Percentiles rank a stretch among this genome's conserved stretches.
Conservation (phyloP, 257 asterid species). For the Plantago ovata region DNA sequence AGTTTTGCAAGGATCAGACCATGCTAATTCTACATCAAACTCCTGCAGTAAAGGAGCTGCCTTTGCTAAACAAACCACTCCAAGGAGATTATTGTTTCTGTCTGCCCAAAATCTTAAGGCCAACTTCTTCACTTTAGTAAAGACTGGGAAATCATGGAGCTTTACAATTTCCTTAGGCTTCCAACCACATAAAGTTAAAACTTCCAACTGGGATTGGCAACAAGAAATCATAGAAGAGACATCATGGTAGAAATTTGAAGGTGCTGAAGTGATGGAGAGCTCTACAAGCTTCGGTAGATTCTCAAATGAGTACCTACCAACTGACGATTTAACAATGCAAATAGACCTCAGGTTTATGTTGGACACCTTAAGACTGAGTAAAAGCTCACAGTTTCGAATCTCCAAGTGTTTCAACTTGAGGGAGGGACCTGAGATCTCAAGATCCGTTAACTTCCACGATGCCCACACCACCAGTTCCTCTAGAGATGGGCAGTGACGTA, state of each 20-base stretch:
- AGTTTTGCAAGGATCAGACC: neutral
- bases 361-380: neutral
- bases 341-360: neutral
- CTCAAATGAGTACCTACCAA: neutral
- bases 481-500: neutral
- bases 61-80: neutral
- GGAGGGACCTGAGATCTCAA: neutral
- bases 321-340: neutral
- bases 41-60: slow-evolving; percentile 1
- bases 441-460: neutral
- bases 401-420: neutral
- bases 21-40: neutral
- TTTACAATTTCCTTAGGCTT: neutral
- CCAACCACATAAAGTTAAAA: slow-evolving; percentile 5
- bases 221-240: neutral
- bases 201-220: slow-evolving; percentile 5
- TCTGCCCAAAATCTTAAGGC: slow-evolving; percentile 3
- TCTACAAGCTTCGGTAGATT: slow-evolving; percentile 1
- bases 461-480: slow-evolving; percentile 1
- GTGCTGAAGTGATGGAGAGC: neutral
- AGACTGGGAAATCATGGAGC: neutral
- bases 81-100: slow-evolving; percentile 1
- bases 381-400: neutral
- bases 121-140: neutral
- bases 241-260: neutral